phyloP scores from a whole-genome alignment of 2,329 filamentous ascomycete genomes.

The Aspergillaceae sp. region DNA sequence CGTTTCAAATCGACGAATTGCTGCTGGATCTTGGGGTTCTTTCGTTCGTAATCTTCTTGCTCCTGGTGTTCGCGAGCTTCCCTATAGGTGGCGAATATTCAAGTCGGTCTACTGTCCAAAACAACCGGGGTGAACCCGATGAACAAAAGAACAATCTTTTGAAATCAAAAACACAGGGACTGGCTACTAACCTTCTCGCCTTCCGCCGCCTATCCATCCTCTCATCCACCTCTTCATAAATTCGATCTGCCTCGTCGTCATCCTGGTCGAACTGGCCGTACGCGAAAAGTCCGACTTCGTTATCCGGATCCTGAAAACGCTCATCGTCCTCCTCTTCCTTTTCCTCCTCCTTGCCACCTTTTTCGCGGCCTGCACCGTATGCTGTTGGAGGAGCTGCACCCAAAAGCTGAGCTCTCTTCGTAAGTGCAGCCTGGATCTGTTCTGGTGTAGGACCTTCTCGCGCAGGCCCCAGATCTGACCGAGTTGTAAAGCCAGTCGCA shows the following conservation, averaged over 20 bases:
- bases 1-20: conserved; percentile 96
- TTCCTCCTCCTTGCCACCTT: conserved; percentile 52
- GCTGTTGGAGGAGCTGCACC: conserved; percentile 62
- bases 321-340: conserved; percentile 68
- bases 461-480: conserved; percentile 90
- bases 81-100: conserved; percentile 54
- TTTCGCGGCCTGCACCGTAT: conserved; percentile 65
- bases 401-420: conserved; percentile 80
- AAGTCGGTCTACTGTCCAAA: conserved; percentile 71
- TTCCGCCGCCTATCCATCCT: conserved; percentile 89
- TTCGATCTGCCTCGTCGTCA: conserved; percentile 92
- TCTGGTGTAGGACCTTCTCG: conserved; percentile 93
- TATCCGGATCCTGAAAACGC: conserved; percentile 91
- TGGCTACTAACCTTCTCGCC: conserved; percentile 66
- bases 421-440: conserved; percentile 95
- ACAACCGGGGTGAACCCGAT: conserved; percentile 52
- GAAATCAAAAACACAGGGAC: conserved; percentile 9
- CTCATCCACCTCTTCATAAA: conserved; percentile 93
- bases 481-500: conserved; percentile 94
- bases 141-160: conserved; percentile 49
- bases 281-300: conserved; percentile 90
- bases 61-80: conserved; percentile 90
- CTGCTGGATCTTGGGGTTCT: conserved; percentile 96
- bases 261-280: conserved; percentile 95
- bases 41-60: conserved; percentile 87